These are phyloP conservation scores for Vigna unguiculata DNA, from an alignment of 306 rosid genomes.

Conservation along the genomic window DNA sequence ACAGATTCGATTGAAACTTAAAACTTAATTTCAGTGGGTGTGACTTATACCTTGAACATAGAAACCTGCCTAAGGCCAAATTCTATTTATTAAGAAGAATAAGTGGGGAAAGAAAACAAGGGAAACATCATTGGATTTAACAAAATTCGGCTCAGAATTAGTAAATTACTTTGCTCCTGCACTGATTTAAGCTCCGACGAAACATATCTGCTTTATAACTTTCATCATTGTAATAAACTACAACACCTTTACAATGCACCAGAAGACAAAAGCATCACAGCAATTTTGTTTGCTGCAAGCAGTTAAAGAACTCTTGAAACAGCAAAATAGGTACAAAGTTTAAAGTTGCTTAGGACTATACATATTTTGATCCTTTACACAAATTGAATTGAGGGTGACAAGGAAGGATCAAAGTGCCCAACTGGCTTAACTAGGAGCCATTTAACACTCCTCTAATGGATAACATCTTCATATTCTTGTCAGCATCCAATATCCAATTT, in stretches of 20 bases:
- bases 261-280: slow-evolving; percentile 4
- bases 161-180: slow-evolving; percentile 24
- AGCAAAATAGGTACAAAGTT: not conserved
- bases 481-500: slow-evolving; percentile 34
- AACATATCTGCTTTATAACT: not conserved
- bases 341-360: not conserved
- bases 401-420: slow-evolving; percentile 34
- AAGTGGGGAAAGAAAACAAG: slow-evolving; percentile 4
- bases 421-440: slow-evolving; percentile 35
- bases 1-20: not conserved
- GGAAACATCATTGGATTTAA: slow-evolving; percentile 4
- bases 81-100: not conserved
- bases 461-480: slow-evolving; percentile 38
- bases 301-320: not conserved
- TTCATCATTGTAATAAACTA: slow-evolving; percentile 21
- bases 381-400: slow-evolving; percentile 32
- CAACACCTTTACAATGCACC: slow-evolving; percentile 21
- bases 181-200: slow-evolving; percentile 10
- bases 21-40: not conserved
- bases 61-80: not conserved
- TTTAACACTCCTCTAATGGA: slow-evolving; percentile 30
- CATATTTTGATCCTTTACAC: not conserved
- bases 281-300: slow-evolving; percentile 22
- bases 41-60: not conserved
- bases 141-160: not conserved